These are phyloP conservation scores for Puccinia polysora DNA, from an alignment of 1,284 basidiomycete species.

Conservation along the genomic window DNA sequence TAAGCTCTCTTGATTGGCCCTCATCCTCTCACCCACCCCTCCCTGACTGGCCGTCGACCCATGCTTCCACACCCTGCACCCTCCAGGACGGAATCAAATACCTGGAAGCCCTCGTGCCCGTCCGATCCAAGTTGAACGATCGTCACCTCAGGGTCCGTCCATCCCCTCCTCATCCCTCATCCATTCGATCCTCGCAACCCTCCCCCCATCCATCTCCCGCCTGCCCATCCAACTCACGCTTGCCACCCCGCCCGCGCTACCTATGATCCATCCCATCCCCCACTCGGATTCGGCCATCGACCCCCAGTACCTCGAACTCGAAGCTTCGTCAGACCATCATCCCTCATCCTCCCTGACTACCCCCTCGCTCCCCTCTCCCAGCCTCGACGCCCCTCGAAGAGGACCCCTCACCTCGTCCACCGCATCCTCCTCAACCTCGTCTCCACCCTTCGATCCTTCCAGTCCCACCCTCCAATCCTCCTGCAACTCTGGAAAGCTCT, in stretches of 20 bases:
- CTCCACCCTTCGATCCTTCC: too few relatives aligned
- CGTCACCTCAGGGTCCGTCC: background rate
- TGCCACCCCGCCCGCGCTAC: too few relatives aligned
- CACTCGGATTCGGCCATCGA: background rate
- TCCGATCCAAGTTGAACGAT: background rate
- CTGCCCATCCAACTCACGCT: too few relatives aligned
- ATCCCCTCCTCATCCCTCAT: background rate
- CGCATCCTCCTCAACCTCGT: too few relatives aligned
- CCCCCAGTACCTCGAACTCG: background rate
- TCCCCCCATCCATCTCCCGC: background rate
- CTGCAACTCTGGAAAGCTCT: too few relatives aligned
- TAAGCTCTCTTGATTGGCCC: too few relatives aligned
- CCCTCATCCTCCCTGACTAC: too few relatives aligned
- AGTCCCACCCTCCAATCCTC: too few relatives aligned
- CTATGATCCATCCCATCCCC: background rate
- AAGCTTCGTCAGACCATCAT: too few relatives aligned
- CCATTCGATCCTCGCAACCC: background rate
- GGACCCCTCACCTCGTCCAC: too few relatives aligned
- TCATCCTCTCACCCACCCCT: background rate
- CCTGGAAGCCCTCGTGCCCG: background rate
- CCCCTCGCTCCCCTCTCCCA: too few relatives aligned
- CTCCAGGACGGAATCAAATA: slow-evolving; percentile 19
- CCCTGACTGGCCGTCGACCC: background rate
- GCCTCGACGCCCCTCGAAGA: too few relatives aligned
- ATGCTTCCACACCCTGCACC: background rate